These are phyloP conservation scores for cucumber (Cucumis sativus) DNA, from an alignment of 306 rosid species.

Conservation along the genomic window Cucumber_9930_V3 NC_026655.2:7816001-7816500, in stretches of 20 bases:
- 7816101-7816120: conserved; percentile 73
- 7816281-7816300: not conserved
- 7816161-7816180: conserved; percentile 1
- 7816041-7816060: conserved; percentile 21
- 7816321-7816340: not conserved
- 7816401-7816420: not conserved
- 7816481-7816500: not conserved
- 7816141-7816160: conserved; percentile 64
- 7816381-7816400: not conserved
- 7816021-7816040: not conserved
- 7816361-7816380: not conserved
- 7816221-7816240: not conserved
- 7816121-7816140: conserved; percentile 78
- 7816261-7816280: not conserved
- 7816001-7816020: not conserved
- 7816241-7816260: not conserved
- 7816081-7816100: conserved; percentile 72
- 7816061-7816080: conserved; percentile 82
- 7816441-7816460: not conserved
- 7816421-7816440: not conserved
- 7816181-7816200: not conserved
- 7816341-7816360: not conserved
- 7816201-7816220: not conserved
- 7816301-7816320: not conserved
- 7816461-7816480: not conserved